Base-by-base conservation (phyloP, 768 basidiomycete species). In the Terana coerulea region DNA sequence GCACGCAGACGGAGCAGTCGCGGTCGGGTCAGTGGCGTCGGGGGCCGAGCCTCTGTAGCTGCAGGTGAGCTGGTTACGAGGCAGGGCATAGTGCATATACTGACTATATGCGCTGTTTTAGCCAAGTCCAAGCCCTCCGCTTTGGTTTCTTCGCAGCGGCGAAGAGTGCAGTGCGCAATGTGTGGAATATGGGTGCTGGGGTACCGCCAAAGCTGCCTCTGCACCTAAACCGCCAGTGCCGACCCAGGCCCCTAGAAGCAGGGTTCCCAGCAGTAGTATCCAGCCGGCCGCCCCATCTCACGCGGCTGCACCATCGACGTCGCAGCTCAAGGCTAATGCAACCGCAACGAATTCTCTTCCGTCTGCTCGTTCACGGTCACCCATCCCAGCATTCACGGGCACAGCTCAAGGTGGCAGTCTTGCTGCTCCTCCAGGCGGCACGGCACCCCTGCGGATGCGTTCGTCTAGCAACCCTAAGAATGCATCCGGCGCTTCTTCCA, bases 81-180 rank as follows among this genome's bases (percentile, higher is more conserved):
- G n/a, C n/a, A n/a, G n/a, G n/a, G n/a, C n/a, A n/a, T n/a, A n/a
- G n/a, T n/a, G n/a, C n/a, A n/a, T n/a, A n/a, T n/a, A n/a, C n/a
- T n/a, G n/a, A n/a, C n/a, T n/a, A n/a, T n/a, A n/a, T n/a, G n/a
- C n/a, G n/a, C n/a, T 40, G 47, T 66, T 4, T 51, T 22, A 43
- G 61, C 47, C 72, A 72, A 62, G 69, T 57, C 45, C 21, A 80
- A 80, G 57, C 69, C 80, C 1, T 72, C 80, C 78, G 80, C 33
- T 81, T 88, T 52, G 88, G 86, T 1, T 88, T 91, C 71, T 65
- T 91, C 5, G 75, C 83, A 7, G 71, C 75, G 19, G 82, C 88
- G 7, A 90, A 88, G 64, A 78, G 79, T 0, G 69, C 90, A 3
- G 87, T 90, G 3, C 73, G 76, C 59, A 86, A 77, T 56, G 86